phyloP scores from a whole-genome alignment of 1,284 basidiomycete genomes.

The Porogramme epimiltina region DNA sequence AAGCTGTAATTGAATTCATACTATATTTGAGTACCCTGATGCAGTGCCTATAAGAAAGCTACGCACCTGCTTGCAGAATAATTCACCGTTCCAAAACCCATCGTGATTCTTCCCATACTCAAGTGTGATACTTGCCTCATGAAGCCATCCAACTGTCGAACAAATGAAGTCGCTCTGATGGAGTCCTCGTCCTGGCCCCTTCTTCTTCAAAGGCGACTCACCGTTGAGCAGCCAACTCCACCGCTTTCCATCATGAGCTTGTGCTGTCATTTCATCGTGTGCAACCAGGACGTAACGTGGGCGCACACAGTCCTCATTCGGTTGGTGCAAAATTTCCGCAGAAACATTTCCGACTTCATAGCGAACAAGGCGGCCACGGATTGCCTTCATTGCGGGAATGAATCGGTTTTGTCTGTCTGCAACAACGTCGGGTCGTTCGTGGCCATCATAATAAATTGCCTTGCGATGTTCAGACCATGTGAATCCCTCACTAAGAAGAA shows the following conservation, averaged over 20 bases:
- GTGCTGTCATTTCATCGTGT: conserved; percentile 42
- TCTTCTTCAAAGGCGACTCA: conserved; percentile 37
- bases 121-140: conserved; percentile 23
- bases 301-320: conserved; percentile 27
- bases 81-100: conserved; percentile 44
- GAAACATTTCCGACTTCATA: conserved; percentile 30
- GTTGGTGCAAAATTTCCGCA: conserved; percentile 17
- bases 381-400: conserved; percentile 29
- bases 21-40: not conserved
- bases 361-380: conserved; percentile 26
- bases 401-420: conserved; percentile 29
- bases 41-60: not conserved
- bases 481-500: conserved; percentile 32
- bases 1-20: conserved; percentile 9
- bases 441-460: conserved; percentile 38
- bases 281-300: conserved; percentile 30
- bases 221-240: conserved; percentile 36
- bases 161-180: conserved; percentile 24
- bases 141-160: conserved; percentile 16
- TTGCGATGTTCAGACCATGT: conserved; percentile 33
- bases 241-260: conserved; percentile 35
- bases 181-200: conserved; percentile 32
- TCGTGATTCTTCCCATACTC: conserved; percentile 48
- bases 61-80: conserved; percentile 39
- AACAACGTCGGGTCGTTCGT: conserved; percentile 36